A percentile compares a stretch with the other conserved stretches of the same genome.
phyloP scores from a whole-genome alignment of 179 eudicot species.

The Heliamphora pulchella region DNA sequence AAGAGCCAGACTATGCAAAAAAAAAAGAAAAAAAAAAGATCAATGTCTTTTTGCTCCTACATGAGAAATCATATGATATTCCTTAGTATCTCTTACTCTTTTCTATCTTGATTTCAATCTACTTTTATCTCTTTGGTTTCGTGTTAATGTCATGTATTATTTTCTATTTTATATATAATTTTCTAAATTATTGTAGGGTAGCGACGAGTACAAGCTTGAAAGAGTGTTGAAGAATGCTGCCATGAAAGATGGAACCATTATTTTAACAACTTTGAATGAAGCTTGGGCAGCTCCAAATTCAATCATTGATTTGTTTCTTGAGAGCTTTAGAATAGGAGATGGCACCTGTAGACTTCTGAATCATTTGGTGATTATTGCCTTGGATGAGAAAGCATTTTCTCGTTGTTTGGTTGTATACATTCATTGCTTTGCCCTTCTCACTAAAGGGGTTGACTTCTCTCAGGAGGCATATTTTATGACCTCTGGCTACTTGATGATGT shows the following conservation, averaged over 20 bases:
- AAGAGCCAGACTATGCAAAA: too few relatives aligned
- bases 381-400: slow-evolving; percentile 60
- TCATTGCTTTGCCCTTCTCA: slow-evolving; percentile 57
- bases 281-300: slow-evolving; percentile 78
- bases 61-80: not conserved
- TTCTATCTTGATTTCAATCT: not conserved
- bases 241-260: slow-evolving; percentile 58
- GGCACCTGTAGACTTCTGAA: slow-evolving; percentile 51
- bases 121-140: not conserved
- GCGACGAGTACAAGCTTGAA: slow-evolving; percentile 45
- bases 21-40: too few relatives aligned
- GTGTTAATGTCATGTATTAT: not conserved
- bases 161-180: not conserved
- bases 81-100: not conserved
- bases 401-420: slow-evolving; percentile 50
- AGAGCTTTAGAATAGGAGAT: slow-evolving; percentile 66
- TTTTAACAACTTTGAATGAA: slow-evolving; percentile 65
- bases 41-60: too few relatives aligned
- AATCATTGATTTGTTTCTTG: slow-evolving; percentile 58
- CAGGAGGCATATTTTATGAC: slow-evolving; percentile 74
- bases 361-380: slow-evolving; percentile 64
- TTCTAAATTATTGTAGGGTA: slow-evolving; percentile 30
- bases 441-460: slow-evolving; percentile 59
- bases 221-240: slow-evolving; percentile 60
- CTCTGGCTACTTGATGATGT: slow-evolving; percentile 75